Evolutionary conservation across 495 filamentous ascomycete species (phyloP), one percentile per base, ranked within the genome.

Genomic region (Parmelia sp.): DNA sequence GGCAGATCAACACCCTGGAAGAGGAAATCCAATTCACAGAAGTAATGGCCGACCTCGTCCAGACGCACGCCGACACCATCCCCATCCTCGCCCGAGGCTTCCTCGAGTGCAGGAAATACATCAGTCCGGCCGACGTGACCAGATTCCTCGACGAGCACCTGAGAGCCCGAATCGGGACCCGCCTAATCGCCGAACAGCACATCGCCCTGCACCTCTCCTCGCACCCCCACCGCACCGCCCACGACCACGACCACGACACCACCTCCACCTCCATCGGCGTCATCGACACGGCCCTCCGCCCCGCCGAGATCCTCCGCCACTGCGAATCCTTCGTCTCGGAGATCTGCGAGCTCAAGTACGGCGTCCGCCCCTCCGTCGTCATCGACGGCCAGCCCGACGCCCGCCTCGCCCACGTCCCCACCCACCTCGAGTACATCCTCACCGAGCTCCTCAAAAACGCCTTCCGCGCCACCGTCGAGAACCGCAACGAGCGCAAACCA

Each of bases 401-500:
- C 17, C 83, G 83, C 0, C 93, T 97, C 69, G 91, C 94, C 19
- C 92, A 95, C 67, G 86, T 98, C 8, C 93, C 94, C 9, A 92
- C 95, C 63, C 94, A 98, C 73, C 80, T 97, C 21, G 94, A 97
- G 73, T 98, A 98, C 74, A 96, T 98, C 66, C 81, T 96, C 63
- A 97, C 93, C 0, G 94, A 98, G 75, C 83, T 98, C 10, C 78
- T 98, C 57, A 98, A 98, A 74, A 98, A 98, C 73, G 90, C 92
- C 6, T 98, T 98, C 78, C 83, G 94, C 33, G 94, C 94, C 3
- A 92, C 89, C 0, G 85, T 97, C 27, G 94, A 98, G 72, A 86
- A 82, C 33, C 85, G 87, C 29, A 86, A 83, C 69, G 90, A 87
- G 73, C 83, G 79, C 63, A 89, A 93, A 61, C 89, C 92, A 1